Conservation (phyloP, 176 grass and related monocot genomes). For the Rhynchospora tenuis region DNA sequence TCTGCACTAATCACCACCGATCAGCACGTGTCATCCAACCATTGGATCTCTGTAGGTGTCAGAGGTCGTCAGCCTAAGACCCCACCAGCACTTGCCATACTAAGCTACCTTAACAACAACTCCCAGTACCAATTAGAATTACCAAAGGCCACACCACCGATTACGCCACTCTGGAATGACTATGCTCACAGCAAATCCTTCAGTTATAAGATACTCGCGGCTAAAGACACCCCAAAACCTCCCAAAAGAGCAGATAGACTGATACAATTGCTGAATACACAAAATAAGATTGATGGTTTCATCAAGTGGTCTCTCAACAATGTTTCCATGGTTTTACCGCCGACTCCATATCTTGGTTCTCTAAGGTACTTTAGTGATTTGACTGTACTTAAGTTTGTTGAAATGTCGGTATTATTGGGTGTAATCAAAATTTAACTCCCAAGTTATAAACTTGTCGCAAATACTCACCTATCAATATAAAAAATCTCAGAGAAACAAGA, state of each 20-base stretch:
- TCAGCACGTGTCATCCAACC: constrained; percentile 61
- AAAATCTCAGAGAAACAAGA: no score
- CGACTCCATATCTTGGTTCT: constrained; percentile 68
- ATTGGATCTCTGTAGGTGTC: constrained; percentile 68
- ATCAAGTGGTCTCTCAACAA: constrained; percentile 83
- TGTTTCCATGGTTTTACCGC: constrained; percentile 54
- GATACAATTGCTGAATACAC: constrained; percentile 77
- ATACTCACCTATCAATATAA: no score
- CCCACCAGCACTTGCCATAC: constrained; percentile 47
- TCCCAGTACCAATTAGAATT: constrained; percentile 38
- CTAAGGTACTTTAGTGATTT: constrained; percentile 29
- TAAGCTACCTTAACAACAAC: constrained; percentile 56
- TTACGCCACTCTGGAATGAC: constrained; percentile 65
- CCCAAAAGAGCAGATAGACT: constrained; percentile 32
- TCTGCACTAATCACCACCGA: constrained; percentile 63
- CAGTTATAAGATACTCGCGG: constrained; percentile 41
- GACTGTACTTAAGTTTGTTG: neutral
- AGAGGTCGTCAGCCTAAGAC: constrained; percentile 62
- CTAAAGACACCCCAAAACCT: constrained; percentile 36
- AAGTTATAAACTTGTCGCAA: no score
- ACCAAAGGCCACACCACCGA: constrained; percentile 36
- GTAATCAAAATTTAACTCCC: no score
- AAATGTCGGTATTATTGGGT: no score
- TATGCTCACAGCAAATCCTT: constrained; percentile 67
- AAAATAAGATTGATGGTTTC: constrained; percentile 56